phyloP scores from a whole-genome alignment of 2,329 filamentous ascomycete genomes.

The Aspergillus brasiliensis region DNA sequence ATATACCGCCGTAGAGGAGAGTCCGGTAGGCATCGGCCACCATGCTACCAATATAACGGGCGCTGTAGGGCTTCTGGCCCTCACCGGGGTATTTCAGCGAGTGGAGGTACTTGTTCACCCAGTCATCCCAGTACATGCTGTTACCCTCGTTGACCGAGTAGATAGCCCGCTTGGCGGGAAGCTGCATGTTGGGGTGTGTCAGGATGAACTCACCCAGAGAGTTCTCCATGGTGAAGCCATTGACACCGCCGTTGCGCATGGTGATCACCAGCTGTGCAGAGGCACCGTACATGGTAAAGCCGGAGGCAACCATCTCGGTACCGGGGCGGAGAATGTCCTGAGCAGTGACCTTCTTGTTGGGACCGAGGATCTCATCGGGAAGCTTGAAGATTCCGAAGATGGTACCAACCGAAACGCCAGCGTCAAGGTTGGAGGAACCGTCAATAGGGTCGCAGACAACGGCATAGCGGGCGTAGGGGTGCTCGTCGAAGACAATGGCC shows the following conservation, averaged over 20 bases:
- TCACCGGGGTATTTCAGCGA: slow-evolving; percentile 77
- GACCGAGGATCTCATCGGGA: slow-evolving; percentile 60
- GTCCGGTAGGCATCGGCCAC: slow-evolving; percentile 98
- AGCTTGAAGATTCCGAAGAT: slow-evolving; percentile 96
- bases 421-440: slow-evolving; percentile 95
- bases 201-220: slow-evolving; percentile 98
- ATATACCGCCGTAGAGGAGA: slow-evolving; percentile 91
- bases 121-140: slow-evolving; percentile 91
- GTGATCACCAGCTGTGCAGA: slow-evolving; percentile 96
- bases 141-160: slow-evolving; percentile 99
- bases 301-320: slow-evolving; percentile 85
- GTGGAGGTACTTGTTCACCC: slow-evolving; percentile 84
- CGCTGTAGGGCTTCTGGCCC: slow-evolving; percentile 82
- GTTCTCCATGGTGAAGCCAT: slow-evolving; percentile 97
- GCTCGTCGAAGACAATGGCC: slow-evolving; percentile 78
- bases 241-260: slow-evolving; percentile 88
- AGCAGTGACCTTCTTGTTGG: slow-evolving; percentile 58
- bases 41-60: slow-evolving; percentile 97
- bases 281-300: slow-evolving; percentile 99
- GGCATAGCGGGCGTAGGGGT: slow-evolving; percentile 78
- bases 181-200: slow-evolving; percentile 89
- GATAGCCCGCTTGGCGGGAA: slow-evolving; percentile 78
- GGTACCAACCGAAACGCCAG: slow-evolving; percentile 94
- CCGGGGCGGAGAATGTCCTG: slow-evolving; percentile 86
- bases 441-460: slow-evolving; percentile 98